Conservation (phyloP, 2,329 filamentous ascomycete genomes). For the Aspergillus ustus region DNA sequence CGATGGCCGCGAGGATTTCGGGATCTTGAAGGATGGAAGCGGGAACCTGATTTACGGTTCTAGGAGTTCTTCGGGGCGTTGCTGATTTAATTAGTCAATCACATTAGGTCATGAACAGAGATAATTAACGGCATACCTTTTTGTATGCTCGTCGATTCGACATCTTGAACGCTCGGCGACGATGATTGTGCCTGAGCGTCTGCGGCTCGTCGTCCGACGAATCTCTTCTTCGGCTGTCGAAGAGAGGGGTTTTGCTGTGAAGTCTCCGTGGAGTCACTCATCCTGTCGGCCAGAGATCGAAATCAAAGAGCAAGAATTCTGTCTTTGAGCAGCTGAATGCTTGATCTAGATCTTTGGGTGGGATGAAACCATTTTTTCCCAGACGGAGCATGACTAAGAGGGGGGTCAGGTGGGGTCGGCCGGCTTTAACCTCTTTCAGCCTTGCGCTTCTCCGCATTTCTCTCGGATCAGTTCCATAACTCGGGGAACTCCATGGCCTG, state of each 20-base stretch:
- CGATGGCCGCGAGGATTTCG: constrained; percentile 84
- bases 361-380: constrained; percentile 20
- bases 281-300: constrained; percentile 5
- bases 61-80: constrained; percentile 71
- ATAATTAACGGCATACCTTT: constrained; percentile 37
- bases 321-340: not conserved
- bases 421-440: constrained; percentile 13
- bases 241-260: constrained; percentile 26
- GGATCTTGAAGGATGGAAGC: constrained; percentile 82
- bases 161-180: constrained; percentile 64
- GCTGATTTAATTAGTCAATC: constrained; percentile 53
- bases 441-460: constrained; percentile 36
- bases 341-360: constrained; percentile 11
- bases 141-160: constrained; percentile 60
- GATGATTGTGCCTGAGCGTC: constrained; percentile 56
- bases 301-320: not conserved
- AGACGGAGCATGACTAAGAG: constrained; percentile 20
- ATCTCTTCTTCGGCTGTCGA: constrained; percentile 85
- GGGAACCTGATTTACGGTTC: constrained; percentile 90
- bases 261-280: constrained; percentile 14
- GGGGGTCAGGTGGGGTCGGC: constrained; percentile 26
- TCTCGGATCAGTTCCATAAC: not conserved
- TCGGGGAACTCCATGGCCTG: constrained; percentile 12
- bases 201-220: constrained; percentile 81
- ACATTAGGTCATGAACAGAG: not conserved